A percentile compares a stretch with the other conserved stretches of the same genome.
phyloP scores from a whole-genome alignment of 2,329 filamentous ascomycete genomes.

The Aspergillus candidus region DNA sequence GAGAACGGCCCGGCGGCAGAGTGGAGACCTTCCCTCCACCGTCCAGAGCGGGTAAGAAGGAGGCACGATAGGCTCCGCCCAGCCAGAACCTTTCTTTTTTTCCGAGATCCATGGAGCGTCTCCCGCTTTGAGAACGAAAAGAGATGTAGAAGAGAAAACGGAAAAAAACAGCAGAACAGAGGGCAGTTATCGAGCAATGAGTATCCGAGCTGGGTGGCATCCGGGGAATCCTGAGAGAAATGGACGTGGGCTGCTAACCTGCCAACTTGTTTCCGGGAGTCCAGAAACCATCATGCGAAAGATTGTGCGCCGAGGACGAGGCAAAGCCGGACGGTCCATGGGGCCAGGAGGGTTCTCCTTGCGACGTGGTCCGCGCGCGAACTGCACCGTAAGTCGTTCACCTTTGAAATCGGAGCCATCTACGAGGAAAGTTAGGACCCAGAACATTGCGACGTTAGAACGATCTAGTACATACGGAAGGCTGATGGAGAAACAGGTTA shows the following conservation, averaged over 20 bases:
- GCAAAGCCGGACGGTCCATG: slow-evolving; percentile 57
- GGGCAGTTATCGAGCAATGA: slow-evolving; percentile 15
- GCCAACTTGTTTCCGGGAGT: slow-evolving; percentile 99
- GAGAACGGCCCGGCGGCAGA: neutral
- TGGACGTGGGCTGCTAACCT: slow-evolving; percentile 68
- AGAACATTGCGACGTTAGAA: slow-evolving; percentile 43
- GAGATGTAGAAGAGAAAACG: neutral
- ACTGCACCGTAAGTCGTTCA: slow-evolving; percentile 94
- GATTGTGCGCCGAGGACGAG: slow-evolving; percentile 85
- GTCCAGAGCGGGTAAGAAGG: neutral
- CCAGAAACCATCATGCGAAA: slow-evolving; percentile 97
- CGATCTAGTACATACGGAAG: slow-evolving; percentile 53
- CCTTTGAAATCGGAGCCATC: slow-evolving; percentile 98
- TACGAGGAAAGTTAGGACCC: slow-evolving; percentile 38
- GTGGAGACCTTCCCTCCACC: slow-evolving; percentile 1
- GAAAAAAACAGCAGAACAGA: slow-evolving; percentile 3
- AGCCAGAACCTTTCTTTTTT: no score
- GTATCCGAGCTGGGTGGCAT: slow-evolving; percentile 13
- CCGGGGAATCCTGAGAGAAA: slow-evolving; percentile 24
- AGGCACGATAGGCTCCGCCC: neutral
- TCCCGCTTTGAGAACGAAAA: neutral
- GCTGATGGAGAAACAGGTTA: slow-evolving; percentile 35
- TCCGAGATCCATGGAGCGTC: no score
- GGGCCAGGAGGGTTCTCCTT: slow-evolving; percentile 59
- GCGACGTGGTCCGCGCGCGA: slow-evolving; percentile 78